Evolutionary conservation across 768 basidiomycete species (phyloP).

Genomic region (Artomyces pyxidatus): DNA sequence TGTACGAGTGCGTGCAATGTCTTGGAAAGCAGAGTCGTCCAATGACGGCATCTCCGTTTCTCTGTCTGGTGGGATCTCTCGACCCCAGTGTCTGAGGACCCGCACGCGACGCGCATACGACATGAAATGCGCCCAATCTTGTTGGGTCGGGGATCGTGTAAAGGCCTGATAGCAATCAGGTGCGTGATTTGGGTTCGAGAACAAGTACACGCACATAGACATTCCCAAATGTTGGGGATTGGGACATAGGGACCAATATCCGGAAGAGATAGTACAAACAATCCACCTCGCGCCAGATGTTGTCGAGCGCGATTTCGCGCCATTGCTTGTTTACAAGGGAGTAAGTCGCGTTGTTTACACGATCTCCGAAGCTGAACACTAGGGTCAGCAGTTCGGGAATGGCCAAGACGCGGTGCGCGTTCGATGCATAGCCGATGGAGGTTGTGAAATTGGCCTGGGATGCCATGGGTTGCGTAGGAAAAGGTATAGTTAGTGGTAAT

Average conservation of each 20-base stretch:
- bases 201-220: neutral
- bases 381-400: slow-evolving; percentile 13
- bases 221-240: neutral
- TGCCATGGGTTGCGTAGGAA: too few species aligned
- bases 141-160: slow-evolving; percentile 6
- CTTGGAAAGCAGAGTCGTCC: slow-evolving; percentile 9
- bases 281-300: slow-evolving; percentile 13
- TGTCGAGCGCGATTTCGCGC: slow-evolving; percentile 10
- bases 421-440: slow-evolving; percentile 16
- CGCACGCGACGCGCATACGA: slow-evolving; percentile 16
- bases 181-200: neutral
- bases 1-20: slow-evolving; percentile 13
- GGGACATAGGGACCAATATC: slow-evolving; percentile 1
- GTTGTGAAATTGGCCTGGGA: too few species aligned
- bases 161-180: slow-evolving; percentile 4
- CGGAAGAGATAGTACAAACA: slow-evolving; percentile 7
- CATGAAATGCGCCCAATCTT: slow-evolving; percentile 12
- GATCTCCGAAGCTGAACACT: slow-evolving; percentile 11
- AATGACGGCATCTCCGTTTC: too few species aligned
- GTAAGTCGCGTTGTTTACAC: slow-evolving; percentile 4
- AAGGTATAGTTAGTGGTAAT: too few species aligned
- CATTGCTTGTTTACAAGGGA: slow-evolving; percentile 13
- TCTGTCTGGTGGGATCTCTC: too few species aligned
- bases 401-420: slow-evolving; percentile 7
- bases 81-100: slow-evolving; percentile 5